Percentiles rank a stretch among this genome's conserved stretches.
Conservation (phyloP, 1,284 basidiomycete species). For the Athelia sp. region DNA sequence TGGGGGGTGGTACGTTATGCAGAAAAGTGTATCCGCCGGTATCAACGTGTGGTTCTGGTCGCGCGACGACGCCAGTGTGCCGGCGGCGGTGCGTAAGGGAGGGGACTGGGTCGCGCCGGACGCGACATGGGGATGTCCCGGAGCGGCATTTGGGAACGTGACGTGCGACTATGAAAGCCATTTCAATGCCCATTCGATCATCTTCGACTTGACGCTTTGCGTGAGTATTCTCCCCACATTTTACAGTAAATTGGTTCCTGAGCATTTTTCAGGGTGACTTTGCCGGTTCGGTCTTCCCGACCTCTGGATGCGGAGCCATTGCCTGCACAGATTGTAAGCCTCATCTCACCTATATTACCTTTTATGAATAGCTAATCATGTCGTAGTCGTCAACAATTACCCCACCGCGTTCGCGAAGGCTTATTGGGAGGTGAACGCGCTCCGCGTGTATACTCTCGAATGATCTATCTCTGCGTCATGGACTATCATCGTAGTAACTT, state of each 20-base stretch:
- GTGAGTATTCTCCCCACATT: slow-evolving; percentile 25
- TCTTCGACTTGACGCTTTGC: slow-evolving; percentile 52
- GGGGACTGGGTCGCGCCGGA: slow-evolving; percentile 25
- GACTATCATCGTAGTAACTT: too few species aligned
- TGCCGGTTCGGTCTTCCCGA: slow-evolving; percentile 34
- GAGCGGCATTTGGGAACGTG: slow-evolving; percentile 38
- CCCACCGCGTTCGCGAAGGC: slow-evolving; percentile 50
- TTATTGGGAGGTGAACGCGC: slow-evolving; percentile 59
- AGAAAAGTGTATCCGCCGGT: slow-evolving; percentile 29
- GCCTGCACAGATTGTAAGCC: slow-evolving; percentile 38
- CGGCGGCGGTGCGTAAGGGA: slow-evolving; percentile 29
- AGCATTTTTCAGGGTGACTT: slow-evolving; percentile 41
- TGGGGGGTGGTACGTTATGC: slow-evolving; percentile 49
- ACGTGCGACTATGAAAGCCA: slow-evolving; percentile 36
- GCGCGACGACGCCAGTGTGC: slow-evolving; percentile 32
- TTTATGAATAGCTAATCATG: slow-evolving; percentile 1
- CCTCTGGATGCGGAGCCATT: slow-evolving; percentile 28
- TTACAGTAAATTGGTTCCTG: slow-evolving; percentile 4
- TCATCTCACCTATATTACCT: background rate
- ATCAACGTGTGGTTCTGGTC: slow-evolving; percentile 54
- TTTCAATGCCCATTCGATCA: slow-evolving; percentile 44
- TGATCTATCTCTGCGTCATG: too few species aligned
- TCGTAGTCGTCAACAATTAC: slow-evolving; percentile 47
- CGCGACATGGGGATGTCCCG: slow-evolving; percentile 38
- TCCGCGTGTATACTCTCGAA: slow-evolving; percentile 46